Conservation (phyloP, 441 rosid species). For the Geranium incanum region DNA sequence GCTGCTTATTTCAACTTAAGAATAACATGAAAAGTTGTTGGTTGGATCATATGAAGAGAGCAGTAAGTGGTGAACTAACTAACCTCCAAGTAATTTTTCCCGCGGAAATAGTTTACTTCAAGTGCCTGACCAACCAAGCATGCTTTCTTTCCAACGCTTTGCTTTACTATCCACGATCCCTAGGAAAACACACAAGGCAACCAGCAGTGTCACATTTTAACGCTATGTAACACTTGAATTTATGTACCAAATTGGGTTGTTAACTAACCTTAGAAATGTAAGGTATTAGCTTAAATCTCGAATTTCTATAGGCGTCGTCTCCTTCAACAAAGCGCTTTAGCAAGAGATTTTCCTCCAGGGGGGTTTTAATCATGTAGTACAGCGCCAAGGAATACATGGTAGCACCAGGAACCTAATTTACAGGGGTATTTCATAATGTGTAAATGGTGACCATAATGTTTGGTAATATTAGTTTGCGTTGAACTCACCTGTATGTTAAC, state of each 20-base stretch:
- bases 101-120: conserved; percentile 51
- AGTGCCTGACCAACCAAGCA: conserved; percentile 75
- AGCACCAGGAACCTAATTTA: conserved; percentile 63
- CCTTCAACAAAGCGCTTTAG: conserved; percentile 69
- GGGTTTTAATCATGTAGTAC: conserved; percentile 66
- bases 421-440: background rate
- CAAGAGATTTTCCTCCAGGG: conserved; percentile 63
- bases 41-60: background rate
- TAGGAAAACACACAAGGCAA: conserved; percentile 7
- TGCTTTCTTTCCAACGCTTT: conserved; percentile 86
- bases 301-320: conserved; percentile 75
- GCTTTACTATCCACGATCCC: conserved; percentile 98
- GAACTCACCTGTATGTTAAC: conserved; percentile 62
- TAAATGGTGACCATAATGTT: background rate
- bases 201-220: no score
- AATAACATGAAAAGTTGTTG: background rate
- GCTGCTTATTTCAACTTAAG: background rate
- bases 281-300: conserved; percentile 90
- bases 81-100: conserved; percentile 83
- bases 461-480: background rate
- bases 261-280: conserved; percentile 65
- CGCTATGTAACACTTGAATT: background rate
- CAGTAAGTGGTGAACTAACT: background rate
- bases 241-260: background rate
- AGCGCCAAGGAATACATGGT: conserved; percentile 52